Evolutionary conservation across 148 eudicot species (phyloP), one percentile per base, ranked within the genome.

Genomic region (Rhododendron griersonianum): DNA sequence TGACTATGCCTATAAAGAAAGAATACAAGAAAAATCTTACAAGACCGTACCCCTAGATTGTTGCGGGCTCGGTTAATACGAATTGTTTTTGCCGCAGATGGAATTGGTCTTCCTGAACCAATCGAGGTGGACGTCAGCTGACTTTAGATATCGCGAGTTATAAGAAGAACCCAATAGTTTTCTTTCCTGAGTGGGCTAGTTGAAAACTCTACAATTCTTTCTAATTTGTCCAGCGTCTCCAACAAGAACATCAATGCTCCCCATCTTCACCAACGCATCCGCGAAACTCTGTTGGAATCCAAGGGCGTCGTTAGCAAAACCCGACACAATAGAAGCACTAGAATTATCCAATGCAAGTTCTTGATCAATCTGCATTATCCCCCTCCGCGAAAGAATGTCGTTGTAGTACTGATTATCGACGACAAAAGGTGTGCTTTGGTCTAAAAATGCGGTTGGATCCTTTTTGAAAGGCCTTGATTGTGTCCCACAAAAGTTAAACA

Each of bases 391-490:
- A 21, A 37, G 50, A 23, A 89, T 71, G 21, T 89, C 84, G 7
- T 78, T 87, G 79, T 85, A 89, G 84, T 41, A 87, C 48, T 71
- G 55, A 21, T 89, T 87, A 85, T 89, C 91, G 0, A 89, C 35
- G 16, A 80, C 28, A 14, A 89, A 87, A 4, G 91, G 83, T 2
- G 91, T 87, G 81, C 69, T 85, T 48, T 85, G 89, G 84, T 89
- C 91, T 35, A 89, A 53, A 37, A 89, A 89, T 3, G 8, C 74
- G 1, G 84, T 61, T 5, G 9, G 30, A 23, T 61, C 73, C 8
- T 35, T 1, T 0, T 81, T 81, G 21, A 63, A 8, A 63, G 30
- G 28, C 71, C 4, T n/a, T 9, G 2, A 1, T 23, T 23, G 19
- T 8, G 51, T 82, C 45, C 35, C 74, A 61, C 84, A 82, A 19